A percentile compares a stretch with the other conserved stretches of the same genome.
Conservation (phyloP, 257 asterid species). For the Craterostigma plantagineum region DNA sequence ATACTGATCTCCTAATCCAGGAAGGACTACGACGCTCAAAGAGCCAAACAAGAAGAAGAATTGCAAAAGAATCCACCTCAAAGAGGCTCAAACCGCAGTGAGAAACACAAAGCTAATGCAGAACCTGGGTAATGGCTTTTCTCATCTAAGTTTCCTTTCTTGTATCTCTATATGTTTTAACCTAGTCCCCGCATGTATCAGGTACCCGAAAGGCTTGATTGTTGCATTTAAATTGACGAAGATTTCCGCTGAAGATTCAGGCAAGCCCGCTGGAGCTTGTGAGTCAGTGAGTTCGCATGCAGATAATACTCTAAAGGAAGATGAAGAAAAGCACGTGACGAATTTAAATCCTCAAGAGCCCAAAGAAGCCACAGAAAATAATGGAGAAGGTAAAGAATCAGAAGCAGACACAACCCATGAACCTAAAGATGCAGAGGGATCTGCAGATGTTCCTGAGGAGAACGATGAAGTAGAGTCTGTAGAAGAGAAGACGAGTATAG, state of each 20-base stretch:
- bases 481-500: slow-evolving; percentile 21
- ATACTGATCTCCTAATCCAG: slow-evolving; percentile 16
- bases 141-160: neutral
- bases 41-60: slow-evolving; percentile 59
- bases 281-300: slow-evolving; percentile 9
- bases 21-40: slow-evolving; percentile 55
- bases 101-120: slow-evolving; percentile 15
- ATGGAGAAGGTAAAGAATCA: slow-evolving; percentile 12
- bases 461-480: slow-evolving; percentile 20
- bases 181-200: slow-evolving; percentile 18
- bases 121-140: slow-evolving; percentile 46
- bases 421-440: slow-evolving; percentile 24
- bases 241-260: slow-evolving; percentile 22
- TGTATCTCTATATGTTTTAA: slow-evolving; percentile 6
- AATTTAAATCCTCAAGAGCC: slow-evolving; percentile 16
- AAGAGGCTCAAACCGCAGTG: slow-evolving; percentile 34
- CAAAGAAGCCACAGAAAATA: slow-evolving; percentile 16
- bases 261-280: slow-evolving; percentile 1
- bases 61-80: slow-evolving; percentile 23
- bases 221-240: slow-evolving; percentile 65
- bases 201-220: slow-evolving; percentile 79
- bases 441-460: slow-evolving; percentile 16
- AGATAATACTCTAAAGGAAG: slow-evolving; percentile 15
- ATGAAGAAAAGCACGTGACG: slow-evolving; percentile 17
- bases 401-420: slow-evolving; percentile 17